A percentile compares a stretch with the other conserved stretches of the same genome.
phyloP scores from a whole-genome alignment of 495 filamentous ascomycete species.

The Daldinia bambusicola region DNA sequence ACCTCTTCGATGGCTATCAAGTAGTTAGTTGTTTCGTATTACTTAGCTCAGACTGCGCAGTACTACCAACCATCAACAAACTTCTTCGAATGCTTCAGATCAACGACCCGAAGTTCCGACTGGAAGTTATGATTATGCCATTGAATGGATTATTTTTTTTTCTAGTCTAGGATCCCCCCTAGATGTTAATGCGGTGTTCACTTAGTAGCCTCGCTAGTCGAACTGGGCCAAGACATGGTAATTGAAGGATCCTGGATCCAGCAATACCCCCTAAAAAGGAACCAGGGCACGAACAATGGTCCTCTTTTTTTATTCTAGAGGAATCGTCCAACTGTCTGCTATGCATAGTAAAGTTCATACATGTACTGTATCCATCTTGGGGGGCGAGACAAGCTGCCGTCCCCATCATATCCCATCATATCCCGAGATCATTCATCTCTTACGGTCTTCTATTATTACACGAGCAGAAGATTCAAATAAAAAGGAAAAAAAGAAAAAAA shows the following conservation, averaged over 20 bases:
- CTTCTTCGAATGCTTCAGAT: constrained; percentile 17
- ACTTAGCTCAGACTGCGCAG: no score
- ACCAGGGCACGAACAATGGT: constrained; percentile 35
- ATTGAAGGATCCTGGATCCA: constrained; percentile 42
- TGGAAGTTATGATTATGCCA: constrained; percentile 13
- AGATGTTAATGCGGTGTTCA: constrained; percentile 21
- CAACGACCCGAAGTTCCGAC: constrained; percentile 35
- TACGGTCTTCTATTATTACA: constrained; percentile 26
- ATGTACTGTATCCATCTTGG: constrained; percentile 7
- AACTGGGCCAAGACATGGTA: constrained; percentile 41
- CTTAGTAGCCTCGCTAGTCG: constrained; percentile 15
- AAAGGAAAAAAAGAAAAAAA: neutral
- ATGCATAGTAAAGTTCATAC: constrained; percentile 15
- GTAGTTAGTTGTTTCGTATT: constrained; percentile 7
- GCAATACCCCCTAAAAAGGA: constrained; percentile 38
- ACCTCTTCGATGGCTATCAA: neutral
- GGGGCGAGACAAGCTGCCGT: neutral
- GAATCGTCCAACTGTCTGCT: constrained; percentile 4
- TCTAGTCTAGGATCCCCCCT: constrained; percentile 22
- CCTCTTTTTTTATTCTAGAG: constrained; percentile 24
- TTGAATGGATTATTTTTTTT: constrained; percentile 16
- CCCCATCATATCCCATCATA: constrained; percentile 15
- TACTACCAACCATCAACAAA: neutral
- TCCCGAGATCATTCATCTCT: constrained; percentile 20
- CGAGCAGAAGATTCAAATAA: neutral